phyloP scores from a whole-genome alignment of 257 asterid genomes.

The Petunia secreta region DNA sequence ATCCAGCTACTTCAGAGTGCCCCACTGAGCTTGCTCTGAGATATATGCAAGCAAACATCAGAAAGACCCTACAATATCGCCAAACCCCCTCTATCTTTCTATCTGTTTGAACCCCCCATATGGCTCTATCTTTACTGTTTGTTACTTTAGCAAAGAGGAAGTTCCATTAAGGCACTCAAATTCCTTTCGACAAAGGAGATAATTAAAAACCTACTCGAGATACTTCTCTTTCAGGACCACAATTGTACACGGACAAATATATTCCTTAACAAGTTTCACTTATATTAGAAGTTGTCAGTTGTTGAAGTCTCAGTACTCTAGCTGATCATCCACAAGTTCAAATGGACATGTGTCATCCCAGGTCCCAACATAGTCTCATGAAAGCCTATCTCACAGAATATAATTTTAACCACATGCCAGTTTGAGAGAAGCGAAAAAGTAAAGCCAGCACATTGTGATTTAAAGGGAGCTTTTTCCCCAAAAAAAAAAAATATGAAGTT shows the following conservation, averaged over 20 bases:
- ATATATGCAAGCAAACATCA: conserved; percentile 4
- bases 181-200: background rate
- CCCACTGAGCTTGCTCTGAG: background rate
- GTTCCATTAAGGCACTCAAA: background rate
- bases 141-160: conserved; percentile 16
- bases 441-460: conserved; percentile 1
- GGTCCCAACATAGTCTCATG: conserved; percentile 2
- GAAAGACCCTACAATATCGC: background rate
- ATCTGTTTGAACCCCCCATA: background rate
- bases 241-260: background rate
- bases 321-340: background rate
- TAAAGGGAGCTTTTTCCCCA: background rate
- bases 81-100: background rate
- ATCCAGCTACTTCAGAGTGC: background rate
- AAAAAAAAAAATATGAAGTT: background rate
- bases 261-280: background rate
- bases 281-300: background rate
- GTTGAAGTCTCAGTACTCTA: background rate
- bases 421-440: background rate
- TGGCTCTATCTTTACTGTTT: background rate
- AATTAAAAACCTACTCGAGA: background rate
- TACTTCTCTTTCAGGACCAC: background rate
- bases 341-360: background rate
- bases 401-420: background rate
- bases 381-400: background rate